These are phyloP conservation scores for Litchi chinensis DNA, from an alignment of 345 rosid species.

Conservation along the genomic window DNA sequence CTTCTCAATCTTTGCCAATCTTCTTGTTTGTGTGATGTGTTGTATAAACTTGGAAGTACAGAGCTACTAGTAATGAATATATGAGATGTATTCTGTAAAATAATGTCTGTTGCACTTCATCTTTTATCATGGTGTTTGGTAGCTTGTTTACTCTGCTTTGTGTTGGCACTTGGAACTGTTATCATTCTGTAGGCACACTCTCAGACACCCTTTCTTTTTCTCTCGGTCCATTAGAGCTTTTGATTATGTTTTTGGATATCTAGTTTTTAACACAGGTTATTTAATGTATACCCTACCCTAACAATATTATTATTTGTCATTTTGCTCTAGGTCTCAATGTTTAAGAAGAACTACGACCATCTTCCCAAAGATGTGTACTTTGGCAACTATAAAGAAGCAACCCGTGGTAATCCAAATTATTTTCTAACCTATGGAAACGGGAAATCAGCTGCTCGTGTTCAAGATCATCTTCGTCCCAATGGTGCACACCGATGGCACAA, in stretches of 20 bases:
- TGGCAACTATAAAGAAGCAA: slow-evolving; percentile 79
- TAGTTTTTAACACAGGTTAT: background rate
- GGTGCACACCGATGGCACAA: slow-evolving; percentile 99
- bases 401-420: slow-evolving; percentile 90
- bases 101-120: background rate
- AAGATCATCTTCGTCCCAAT: slow-evolving; percentile 92
- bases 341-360: slow-evolving; percentile 93
- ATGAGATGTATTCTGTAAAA: background rate
- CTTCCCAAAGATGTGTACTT: slow-evolving; percentile 85
- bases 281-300: background rate
- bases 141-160: background rate
- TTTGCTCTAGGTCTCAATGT: slow-evolving; percentile 77
- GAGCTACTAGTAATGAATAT: background rate
- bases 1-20: background rate
- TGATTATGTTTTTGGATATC: background rate
- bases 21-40: background rate
- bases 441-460: slow-evolving; percentile 92
- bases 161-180: background rate
- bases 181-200: background rate
- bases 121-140: background rate
- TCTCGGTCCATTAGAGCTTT: background rate
- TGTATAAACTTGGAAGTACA: background rate
- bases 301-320: background rate
- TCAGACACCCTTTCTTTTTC: background rate
- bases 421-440: slow-evolving; percentile 97